A percentile compares a stretch with the other conserved stretches of the same genome.
Conservation (phyloP, 2,329 filamentous ascomycete genomes). For the Aspergillus fischeri region DNA sequence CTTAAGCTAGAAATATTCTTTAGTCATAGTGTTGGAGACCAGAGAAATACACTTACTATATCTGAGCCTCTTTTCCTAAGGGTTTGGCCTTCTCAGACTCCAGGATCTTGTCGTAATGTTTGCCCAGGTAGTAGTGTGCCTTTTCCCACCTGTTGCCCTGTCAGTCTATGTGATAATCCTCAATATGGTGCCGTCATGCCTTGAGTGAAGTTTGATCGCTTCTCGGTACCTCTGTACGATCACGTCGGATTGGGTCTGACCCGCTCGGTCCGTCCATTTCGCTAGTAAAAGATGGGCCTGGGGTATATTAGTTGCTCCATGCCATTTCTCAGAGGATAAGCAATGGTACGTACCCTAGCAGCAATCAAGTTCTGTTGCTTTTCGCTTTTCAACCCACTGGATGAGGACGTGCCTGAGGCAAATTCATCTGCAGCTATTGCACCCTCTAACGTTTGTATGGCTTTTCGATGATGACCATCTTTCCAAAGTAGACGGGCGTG, state of each 20-base stretch:
- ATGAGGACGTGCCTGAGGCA: slow-evolving; percentile 43
- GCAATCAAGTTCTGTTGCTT: slow-evolving; percentile 50
- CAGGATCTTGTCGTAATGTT: slow-evolving; percentile 93
- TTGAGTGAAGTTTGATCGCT: slow-evolving; percentile 51
- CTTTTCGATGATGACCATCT: slow-evolving; percentile 88
- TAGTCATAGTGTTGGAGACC: slow-evolving; percentile 3
- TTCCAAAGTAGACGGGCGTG: slow-evolving; percentile 91
- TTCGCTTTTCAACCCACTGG: slow-evolving; percentile 36
- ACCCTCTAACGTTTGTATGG: slow-evolving; percentile 83
- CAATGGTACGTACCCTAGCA: slow-evolving; percentile 34
- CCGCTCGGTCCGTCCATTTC: slow-evolving; percentile 95
- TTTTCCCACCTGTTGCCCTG: slow-evolving; percentile 73
- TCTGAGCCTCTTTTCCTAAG: slow-evolving; percentile 70
- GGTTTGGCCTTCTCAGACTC: slow-evolving; percentile 81
- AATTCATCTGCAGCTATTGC: slow-evolving; percentile 82
- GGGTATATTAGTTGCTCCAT: slow-evolving; percentile 5
- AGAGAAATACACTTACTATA: slow-evolving; percentile 46
- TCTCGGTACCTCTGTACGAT: slow-evolving; percentile 78
- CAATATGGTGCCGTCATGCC: slow-evolving; percentile 12
- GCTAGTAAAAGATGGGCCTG: slow-evolving; percentile 82
- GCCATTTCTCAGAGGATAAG: neutral
- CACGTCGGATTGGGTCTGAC: slow-evolving; percentile 79
- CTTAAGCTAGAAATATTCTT: slow-evolving; percentile 50
- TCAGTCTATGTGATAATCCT: slow-evolving; percentile 3
- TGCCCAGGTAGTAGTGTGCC: slow-evolving; percentile 92